These are phyloP conservation scores for Omphalotus guepiniiformis DNA, from an alignment of 768 basidiomycete genomes.

Conservation along the genomic window DNA sequence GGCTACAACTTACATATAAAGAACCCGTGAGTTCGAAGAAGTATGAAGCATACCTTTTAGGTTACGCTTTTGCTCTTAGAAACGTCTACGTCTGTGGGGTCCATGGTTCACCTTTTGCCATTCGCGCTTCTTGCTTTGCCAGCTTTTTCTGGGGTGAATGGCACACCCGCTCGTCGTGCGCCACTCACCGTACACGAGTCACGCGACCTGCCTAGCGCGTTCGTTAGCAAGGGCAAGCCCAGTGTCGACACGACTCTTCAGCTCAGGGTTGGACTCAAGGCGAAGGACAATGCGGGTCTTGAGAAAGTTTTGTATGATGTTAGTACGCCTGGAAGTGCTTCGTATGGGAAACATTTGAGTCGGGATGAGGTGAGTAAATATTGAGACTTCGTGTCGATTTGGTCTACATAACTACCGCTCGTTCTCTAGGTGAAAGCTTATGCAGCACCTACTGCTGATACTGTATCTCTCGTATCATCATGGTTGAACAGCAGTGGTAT, in stretches of 20 bases:
- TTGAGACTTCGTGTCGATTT: too few species aligned
- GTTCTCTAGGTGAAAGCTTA: too few species aligned
- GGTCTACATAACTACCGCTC: too few species aligned
- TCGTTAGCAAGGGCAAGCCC: constrained; percentile 26
- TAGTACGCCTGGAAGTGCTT: constrained; percentile 26
- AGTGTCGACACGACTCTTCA: constrained; percentile 24
- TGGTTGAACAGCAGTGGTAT: too few species aligned
- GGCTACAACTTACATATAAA: too few species aligned
- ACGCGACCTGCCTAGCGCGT: constrained; percentile 26
- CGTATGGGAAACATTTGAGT: constrained; percentile 33
- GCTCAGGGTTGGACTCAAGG: constrained; percentile 35
- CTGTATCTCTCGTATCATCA: too few species aligned
- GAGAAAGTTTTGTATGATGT: constrained; percentile 31
- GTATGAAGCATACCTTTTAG: too few species aligned
- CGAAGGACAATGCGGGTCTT: constrained; percentile 26
- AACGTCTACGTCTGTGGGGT: too few species aligned
- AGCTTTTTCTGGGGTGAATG: not conserved
- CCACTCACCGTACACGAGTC: constrained; percentile 8
- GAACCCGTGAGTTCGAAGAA: too few species aligned
- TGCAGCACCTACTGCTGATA: too few species aligned
- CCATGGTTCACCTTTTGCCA: too few species aligned
- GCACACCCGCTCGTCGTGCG: not conserved
- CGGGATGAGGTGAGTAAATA: constrained; percentile 44
- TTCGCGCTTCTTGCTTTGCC: not conserved
- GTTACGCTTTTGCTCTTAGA: too few species aligned